Conservation (phyloP, 441 rosid genomes). For the Aleurites moluccanus region DNA sequence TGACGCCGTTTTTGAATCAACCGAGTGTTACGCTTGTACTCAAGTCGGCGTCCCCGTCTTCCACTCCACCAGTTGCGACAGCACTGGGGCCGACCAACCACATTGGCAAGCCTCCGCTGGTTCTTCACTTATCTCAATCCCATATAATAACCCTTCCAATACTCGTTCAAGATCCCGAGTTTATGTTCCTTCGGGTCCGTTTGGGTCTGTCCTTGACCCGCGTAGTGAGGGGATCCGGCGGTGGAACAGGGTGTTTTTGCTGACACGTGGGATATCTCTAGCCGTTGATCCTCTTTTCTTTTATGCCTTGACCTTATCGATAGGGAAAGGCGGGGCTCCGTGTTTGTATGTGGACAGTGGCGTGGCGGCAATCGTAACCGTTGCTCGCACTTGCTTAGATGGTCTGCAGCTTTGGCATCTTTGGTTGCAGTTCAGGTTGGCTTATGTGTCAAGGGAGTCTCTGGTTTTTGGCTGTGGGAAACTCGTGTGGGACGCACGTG, state of each 20-base stretch:
- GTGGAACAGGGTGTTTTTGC: constrained; percentile 57
- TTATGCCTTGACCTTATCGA: constrained; percentile 52
- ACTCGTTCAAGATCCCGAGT: neutral
- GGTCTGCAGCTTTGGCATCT: constrained; percentile 53
- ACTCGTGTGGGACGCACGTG: constrained; percentile 82
- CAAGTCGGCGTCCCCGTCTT: constrained; percentile 69
- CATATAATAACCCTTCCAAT: constrained; percentile 16
- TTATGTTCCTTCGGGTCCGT: constrained; percentile 28
- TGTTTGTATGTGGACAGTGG: constrained; percentile 60
- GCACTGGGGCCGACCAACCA: constrained; percentile 51
- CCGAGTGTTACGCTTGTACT: constrained; percentile 68
- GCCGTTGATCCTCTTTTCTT: constrained; percentile 78
- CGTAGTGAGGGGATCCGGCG: constrained; percentile 55
- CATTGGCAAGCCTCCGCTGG: constrained; percentile 73
- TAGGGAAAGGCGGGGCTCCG: constrained; percentile 43
- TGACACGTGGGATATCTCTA: constrained; percentile 64
- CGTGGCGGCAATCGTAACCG: constrained; percentile 52
- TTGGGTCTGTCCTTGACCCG: constrained; percentile 60
- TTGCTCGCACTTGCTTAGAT: constrained; percentile 54
- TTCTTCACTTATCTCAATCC: constrained; percentile 50
- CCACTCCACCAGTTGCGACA: constrained; percentile 74
- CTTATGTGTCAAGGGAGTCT: constrained; percentile 64
- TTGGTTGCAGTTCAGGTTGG: constrained; percentile 73
- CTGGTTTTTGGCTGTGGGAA: constrained; percentile 78
- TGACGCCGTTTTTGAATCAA: constrained; percentile 33